Evolutionary conservation across 306 rosid species (phyloP), one percentile per base, ranked within the genome.

Genomic region (Medicago arabica): DNA sequence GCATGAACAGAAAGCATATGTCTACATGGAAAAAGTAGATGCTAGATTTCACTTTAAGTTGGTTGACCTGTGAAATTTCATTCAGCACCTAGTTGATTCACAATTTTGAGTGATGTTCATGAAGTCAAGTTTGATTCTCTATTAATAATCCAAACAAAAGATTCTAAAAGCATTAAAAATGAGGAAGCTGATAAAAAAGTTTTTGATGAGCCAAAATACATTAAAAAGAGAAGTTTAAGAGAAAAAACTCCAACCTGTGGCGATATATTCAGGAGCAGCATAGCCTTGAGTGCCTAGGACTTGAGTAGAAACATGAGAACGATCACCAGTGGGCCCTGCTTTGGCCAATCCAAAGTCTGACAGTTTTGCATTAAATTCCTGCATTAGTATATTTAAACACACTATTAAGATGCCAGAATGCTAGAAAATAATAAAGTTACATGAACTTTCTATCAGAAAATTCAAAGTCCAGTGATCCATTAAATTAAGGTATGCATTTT

Each of bases 261-360:
- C 92, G 63, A 95, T 84, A 82, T 95, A 95, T 82, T 95, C 97
- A 34, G 98, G 97, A 68, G 98, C 97, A 9, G 98, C 97, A 74
- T 95, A 95, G 83, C 97, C 97, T 8, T 86, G 92, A 63, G 97
- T 95, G 15, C 96, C 98, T 71, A 95, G 69, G 51, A 92, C 98
- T 81, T 86, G 97, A 23, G 98, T 95, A 66, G 98, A 92, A 47
- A 95, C 98, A 60, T 95, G 92, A 68, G 96, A 83, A 81, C 79
- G 81, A 84, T 92, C 97, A 40, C 96, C 97, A n/a, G 96, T 92
- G 12, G 97, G 98, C 36, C 97, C 98, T 9, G 89, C 97, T 84
- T 90, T 95, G 7, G 97, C 98, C 85, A 95, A 84, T 69, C 98
- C 97, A 77, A 95, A 95, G 80, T 95, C 97, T 4, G 97, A 92